These are phyloP conservation scores for Lepidium didymum DNA, from an alignment of 345 rosid genomes.

Conservation along the genomic window DNA sequence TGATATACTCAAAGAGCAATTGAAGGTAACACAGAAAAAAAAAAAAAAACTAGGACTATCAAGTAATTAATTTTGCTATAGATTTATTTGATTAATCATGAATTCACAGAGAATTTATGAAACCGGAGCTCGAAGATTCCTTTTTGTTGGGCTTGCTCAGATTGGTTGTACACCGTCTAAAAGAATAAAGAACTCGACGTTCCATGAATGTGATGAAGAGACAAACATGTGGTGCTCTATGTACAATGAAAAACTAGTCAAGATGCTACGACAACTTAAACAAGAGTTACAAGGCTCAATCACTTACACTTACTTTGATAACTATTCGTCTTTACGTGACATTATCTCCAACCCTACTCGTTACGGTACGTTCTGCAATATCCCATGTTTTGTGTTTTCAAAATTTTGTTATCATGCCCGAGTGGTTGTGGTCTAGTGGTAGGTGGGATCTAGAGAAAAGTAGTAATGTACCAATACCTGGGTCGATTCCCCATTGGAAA, in stretches of 20 bases:
- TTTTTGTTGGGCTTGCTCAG: slow-evolving; percentile 37
- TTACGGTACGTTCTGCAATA: slow-evolving; percentile 34
- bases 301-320: slow-evolving; percentile 49
- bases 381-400: no score
- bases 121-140: slow-evolving; percentile 45
- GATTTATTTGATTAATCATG: no score
- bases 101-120: slow-evolving; percentile 34
- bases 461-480: no score
- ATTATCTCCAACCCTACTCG: slow-evolving; percentile 42
- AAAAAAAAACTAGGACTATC: neutral
- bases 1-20: slow-evolving; percentile 36
- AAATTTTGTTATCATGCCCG: no score
- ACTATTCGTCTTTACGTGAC: slow-evolving; percentile 32
- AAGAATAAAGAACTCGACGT: slow-evolving; percentile 33
- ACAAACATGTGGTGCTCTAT: slow-evolving; percentile 33
- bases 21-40: slow-evolving; percentile 46
- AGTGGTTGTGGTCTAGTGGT: no score
- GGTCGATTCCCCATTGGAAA: no score
- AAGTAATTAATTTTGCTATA: no score
- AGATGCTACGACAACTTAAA: slow-evolving; percentile 35
- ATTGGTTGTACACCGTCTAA: slow-evolving; percentile 54
- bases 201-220: slow-evolving; percentile 37
- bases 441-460: no score
- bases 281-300: slow-evolving; percentile 35
- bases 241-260: slow-evolving; percentile 40